Evolutionary conservation across 164 flowering plant species (phyloP).

Genomic region (Vitis rotundifolia): DNA sequence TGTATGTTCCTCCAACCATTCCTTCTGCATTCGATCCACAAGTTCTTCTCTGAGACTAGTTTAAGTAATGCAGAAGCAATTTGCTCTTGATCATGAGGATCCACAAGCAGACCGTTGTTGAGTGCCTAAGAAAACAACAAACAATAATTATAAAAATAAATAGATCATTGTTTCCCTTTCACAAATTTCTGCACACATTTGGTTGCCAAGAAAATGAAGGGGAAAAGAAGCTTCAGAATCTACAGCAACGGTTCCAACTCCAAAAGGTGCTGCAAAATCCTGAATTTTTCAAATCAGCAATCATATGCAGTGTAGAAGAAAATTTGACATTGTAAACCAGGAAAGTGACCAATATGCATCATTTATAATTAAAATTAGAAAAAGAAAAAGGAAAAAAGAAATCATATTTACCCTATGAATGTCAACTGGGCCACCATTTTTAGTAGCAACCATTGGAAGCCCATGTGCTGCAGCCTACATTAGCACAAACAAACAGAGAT

Average conservation of each 20-base stretch:
- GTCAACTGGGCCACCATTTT: constrained; percentile 98
- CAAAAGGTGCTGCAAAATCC: background rate
- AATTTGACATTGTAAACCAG: background rate
- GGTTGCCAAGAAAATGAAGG: background rate
- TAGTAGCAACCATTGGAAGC: constrained; percentile 98
- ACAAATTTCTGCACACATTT: background rate
- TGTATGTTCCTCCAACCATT: constrained; percentile 95
- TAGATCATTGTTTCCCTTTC: background rate
- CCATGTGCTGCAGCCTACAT: constrained; percentile 98
- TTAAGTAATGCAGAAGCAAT: constrained; percentile 86
- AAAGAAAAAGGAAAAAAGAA: background rate
- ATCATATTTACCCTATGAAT: constrained; percentile 71
- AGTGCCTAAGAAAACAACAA: constrained; percentile 53
- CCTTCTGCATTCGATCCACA: constrained; percentile 81
- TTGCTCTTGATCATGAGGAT: constrained; percentile 84
- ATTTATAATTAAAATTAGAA: background rate
- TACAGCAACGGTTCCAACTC: background rate
- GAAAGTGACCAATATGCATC: background rate
- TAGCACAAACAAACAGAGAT: constrained; percentile 5
- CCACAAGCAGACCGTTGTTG: constrained; percentile 90
- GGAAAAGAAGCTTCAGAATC: background rate
- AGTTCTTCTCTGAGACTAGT: constrained; percentile 85
- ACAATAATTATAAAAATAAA: background rate
- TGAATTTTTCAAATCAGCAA: background rate
- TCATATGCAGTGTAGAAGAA: background rate